Evolutionary conservation across 768 basidiomycete species (phyloP).

Genomic region (Rhizopogon roseolus): DNA sequence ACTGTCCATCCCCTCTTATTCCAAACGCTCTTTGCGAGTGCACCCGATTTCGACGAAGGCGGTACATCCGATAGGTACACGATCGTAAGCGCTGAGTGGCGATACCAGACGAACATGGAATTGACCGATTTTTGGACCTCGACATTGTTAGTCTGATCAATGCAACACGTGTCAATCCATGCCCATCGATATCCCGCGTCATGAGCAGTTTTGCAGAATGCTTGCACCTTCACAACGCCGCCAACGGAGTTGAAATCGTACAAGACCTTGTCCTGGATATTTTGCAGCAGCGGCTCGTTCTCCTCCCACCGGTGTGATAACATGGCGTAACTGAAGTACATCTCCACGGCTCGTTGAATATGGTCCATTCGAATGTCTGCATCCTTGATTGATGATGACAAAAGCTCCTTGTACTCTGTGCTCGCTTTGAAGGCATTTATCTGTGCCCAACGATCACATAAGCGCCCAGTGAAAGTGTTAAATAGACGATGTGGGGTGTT

Average conservation of each 20-base stretch:
- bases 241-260: not conserved
- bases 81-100: not conserved
- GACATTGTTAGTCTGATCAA: slow-evolving; percentile 8
- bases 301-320: not conserved
- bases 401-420: not conserved
- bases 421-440: not conserved
- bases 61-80: not conserved
- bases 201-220: not conserved
- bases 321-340: not conserved
- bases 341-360: not conserved
- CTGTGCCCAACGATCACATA: not conserved
- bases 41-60: not conserved
- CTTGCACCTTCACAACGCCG: not conserved
- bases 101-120: not conserved
- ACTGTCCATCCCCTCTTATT: slow-evolving; percentile 21
- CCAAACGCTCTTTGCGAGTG: slow-evolving; percentile 5
- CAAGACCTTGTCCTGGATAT: not conserved
- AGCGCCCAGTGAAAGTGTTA: not conserved
- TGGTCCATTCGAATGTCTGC: not conserved
- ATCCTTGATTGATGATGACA: not conserved
- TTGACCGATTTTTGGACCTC: slow-evolving; percentile 5
- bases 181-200: not conserved
- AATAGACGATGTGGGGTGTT: not conserved
- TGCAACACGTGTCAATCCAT: slow-evolving; percentile 9
- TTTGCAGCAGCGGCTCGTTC: not conserved